Base-by-base conservation (phyloP, 148 eudicot species). In the Tetragonia tetragonoides region DNA sequence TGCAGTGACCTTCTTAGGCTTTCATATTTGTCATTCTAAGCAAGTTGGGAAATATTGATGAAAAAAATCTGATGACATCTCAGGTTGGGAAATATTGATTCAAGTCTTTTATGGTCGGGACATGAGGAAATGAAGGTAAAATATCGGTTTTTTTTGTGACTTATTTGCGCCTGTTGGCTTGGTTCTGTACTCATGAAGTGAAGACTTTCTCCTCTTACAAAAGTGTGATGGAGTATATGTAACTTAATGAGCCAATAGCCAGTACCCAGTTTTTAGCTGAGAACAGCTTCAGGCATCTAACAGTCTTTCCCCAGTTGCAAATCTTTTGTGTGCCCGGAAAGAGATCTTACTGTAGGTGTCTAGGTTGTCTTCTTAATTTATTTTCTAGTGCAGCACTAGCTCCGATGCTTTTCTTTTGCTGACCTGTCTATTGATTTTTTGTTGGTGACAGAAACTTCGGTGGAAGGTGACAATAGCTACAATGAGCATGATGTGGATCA, bases 401-500 rank as follows among this genome's bases (percentile, higher is more conserved):
- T 28, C 34, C 34, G 1, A 28, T 28, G 34, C 6, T 65, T 70
- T 68, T 5, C 20, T 37, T n/a, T 10, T n/a, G 39, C 37, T 63
- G 51, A 9, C 66, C 34, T 10, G 41, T 53, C 39, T 53, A 42
- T 39, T 60, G 70, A 61, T 68, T 10, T 61, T 74, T 54, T 74
- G 75, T 62, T 56, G 47, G 23, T 64, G 74, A 66, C 83, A 83
- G 82, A 76, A 76, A 76, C 68, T 76, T 53, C 46, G 28, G 78
- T 37, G 3, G 78, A 70, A 69, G 81, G 83, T 38, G 86, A 72
- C 67, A 76, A 76, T 76, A 71, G 11, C n/a, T 72, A 65, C 68
- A 75, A 64, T 28, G 80, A 80, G 57, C 79, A 75, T 60, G 80
- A 79, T 49, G 69, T 44, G 6, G 47, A 51, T 73, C 85, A 83